Conservation (phyloP, 257 asterid genomes). For the Echium plantagineum region DNA sequence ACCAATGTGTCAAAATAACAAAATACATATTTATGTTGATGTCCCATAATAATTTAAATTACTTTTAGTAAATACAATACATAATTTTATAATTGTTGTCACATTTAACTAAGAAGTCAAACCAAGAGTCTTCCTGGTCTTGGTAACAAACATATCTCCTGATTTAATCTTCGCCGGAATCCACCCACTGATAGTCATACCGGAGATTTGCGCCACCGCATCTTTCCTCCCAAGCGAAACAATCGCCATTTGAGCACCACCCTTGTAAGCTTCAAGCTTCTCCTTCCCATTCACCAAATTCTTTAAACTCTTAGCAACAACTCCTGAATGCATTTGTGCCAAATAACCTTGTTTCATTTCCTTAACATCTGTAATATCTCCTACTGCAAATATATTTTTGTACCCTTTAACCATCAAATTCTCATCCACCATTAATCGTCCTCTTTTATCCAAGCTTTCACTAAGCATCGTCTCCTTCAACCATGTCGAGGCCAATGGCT, state of each 20-base stretch:
- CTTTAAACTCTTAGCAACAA: not conserved
- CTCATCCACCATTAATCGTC: constrained; percentile 17
- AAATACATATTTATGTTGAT: too few relatives aligned
- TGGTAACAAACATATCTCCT: not conserved
- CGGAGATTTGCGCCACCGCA: constrained; percentile 2
- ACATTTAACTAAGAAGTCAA: too few relatives aligned
- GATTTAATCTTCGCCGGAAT: constrained; percentile 2
- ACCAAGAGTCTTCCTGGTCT: too few relatives aligned
- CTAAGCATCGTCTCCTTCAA: constrained; percentile 9
- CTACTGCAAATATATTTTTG: constrained; percentile 14
- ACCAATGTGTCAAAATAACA: too few relatives aligned
- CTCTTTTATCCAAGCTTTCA: constrained; percentile 14
- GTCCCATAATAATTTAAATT: too few relatives aligned
- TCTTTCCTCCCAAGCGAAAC: constrained; percentile 2
- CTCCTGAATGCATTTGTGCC: too few relatives aligned
- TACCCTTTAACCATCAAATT: constrained; percentile 11
- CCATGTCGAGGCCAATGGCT: constrained; percentile 13
- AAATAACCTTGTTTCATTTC: too few relatives aligned
- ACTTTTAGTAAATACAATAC: too few relatives aligned
- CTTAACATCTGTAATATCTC: too few relatives aligned
- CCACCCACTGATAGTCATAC: not conserved
- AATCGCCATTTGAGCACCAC: not conserved
- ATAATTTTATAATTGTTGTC: too few relatives aligned
- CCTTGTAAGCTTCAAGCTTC: not conserved
- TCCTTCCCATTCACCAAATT: not conserved